Evolutionary conservation across 306 rosid genomes (phyloP).

Genomic region (Lotus japonicus): DNA sequence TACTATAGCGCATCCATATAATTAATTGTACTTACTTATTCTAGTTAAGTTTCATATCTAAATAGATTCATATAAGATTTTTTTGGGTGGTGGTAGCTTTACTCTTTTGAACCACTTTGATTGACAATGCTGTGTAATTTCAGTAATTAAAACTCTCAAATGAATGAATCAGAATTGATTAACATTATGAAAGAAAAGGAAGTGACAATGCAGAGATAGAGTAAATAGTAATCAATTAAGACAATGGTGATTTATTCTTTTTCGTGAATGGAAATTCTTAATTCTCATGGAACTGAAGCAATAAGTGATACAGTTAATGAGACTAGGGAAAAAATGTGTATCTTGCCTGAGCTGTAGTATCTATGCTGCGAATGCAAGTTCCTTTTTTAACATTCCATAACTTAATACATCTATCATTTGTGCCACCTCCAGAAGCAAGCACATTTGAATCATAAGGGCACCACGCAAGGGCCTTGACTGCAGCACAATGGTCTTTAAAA

Average conservation of each 20-base stretch:
- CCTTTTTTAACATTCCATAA: constrained; percentile 54
- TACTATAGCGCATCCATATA: no score
- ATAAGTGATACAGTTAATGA: background rate
- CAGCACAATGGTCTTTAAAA: constrained; percentile 54
- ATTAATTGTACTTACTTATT: no score
- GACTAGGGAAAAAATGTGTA: background rate
- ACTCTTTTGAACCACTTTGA: no score
- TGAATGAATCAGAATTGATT: no score
- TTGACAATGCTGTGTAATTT: no score
- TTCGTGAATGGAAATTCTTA: constrained; percentile 4
- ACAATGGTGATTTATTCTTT: background rate
- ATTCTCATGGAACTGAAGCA: background rate
- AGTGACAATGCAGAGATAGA: no score
- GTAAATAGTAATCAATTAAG: background rate
- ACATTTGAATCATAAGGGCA: constrained; percentile 53
- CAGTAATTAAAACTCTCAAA: no score
- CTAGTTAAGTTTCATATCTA: no score
- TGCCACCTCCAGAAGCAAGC: constrained; percentile 76
- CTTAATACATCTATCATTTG: constrained; percentile 55
- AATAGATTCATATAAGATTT: no score
- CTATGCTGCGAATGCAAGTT: constrained; percentile 36
- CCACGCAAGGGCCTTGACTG: constrained; percentile 78
- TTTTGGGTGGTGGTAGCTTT: no score
- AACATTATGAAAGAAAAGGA: no score
- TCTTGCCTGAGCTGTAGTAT: constrained; percentile 56